phyloP scores from a whole-genome alignment of 106 monocot genomes.

The Ottelia alismoides region DNA sequence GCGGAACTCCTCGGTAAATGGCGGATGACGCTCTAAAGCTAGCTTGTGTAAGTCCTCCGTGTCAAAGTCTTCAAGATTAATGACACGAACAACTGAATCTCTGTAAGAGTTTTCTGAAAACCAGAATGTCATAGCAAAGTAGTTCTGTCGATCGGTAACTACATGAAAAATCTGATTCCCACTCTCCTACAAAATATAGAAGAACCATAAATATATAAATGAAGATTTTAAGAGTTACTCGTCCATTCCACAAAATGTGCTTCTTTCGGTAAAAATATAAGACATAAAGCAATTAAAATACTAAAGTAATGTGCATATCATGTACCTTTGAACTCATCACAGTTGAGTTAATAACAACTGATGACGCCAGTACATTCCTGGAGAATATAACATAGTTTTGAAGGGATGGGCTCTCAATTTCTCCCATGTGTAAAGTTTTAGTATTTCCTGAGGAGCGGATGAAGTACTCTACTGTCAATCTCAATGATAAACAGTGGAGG shows the following conservation, averaged over 20 bases:
- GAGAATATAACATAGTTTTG: slow-evolving; percentile 74
- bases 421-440: slow-evolving; percentile 10
- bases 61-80: slow-evolving; percentile 44
- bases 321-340: slow-evolving; percentile 66
- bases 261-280: no score
- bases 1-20: slow-evolving; percentile 59
- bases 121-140: slow-evolving; percentile 67
- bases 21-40: slow-evolving; percentile 8
- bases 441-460: slow-evolving; percentile 24
- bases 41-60: slow-evolving; percentile 8
- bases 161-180: slow-evolving; percentile 59
- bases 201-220: no score
- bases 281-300: background rate
- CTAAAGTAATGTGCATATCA: background rate
- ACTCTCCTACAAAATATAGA: slow-evolving; percentile 33
- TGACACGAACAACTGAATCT: slow-evolving; percentile 30
- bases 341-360: slow-evolving; percentile 80
- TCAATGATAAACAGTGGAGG: slow-evolving; percentile 81
- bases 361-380: slow-evolving; percentile 57
- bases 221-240: no score
- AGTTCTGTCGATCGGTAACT: slow-evolving; percentile 60
- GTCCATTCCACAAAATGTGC: no score
- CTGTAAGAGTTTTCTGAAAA: slow-evolving; percentile 45
- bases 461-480: slow-evolving; percentile 85
- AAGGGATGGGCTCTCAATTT: slow-evolving; percentile 21